Percentiles rank a stretch among this genome's conserved stretches.
Conservation (phyloP, 495 filamentous ascomycete genomes). For the Parmelia sp. region DNA sequence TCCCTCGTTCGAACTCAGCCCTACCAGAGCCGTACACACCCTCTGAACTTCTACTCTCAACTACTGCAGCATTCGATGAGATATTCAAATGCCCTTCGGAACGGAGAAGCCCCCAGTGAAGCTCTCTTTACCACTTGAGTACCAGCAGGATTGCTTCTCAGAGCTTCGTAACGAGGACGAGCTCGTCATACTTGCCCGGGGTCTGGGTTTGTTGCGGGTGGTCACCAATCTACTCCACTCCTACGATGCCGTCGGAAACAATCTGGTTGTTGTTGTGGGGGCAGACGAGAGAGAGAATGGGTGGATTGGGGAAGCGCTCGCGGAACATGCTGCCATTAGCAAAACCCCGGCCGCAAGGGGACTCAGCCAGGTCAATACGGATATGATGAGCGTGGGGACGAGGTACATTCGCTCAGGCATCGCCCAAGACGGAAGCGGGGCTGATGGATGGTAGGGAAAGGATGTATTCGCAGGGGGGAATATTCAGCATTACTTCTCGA, state of each 20-base stretch:
- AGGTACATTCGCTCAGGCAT: constrained; percentile 34
- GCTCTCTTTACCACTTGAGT: constrained; percentile 79
- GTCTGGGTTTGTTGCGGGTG: constrained; percentile 82
- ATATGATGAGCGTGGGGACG: constrained; percentile 76
- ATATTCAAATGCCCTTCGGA: constrained; percentile 50
- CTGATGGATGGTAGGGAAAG: constrained; percentile 53
- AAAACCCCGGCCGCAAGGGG: constrained; percentile 70
- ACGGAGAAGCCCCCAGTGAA: constrained; percentile 67
- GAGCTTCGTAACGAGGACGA: constrained; percentile 62
- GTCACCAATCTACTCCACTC: constrained; percentile 92
- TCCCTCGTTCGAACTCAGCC: too few species aligned
- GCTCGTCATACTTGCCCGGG: constrained; percentile 82
- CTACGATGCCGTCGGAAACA: constrained; percentile 92
- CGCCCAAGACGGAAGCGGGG: not conserved
- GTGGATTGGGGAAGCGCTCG: constrained; percentile 87
- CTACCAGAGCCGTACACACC: too few species aligned
- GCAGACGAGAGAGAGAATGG: constrained; percentile 90
- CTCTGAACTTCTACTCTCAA: not conserved
- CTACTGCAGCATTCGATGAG: constrained; percentile 10
- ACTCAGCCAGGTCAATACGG: constrained; percentile 87
- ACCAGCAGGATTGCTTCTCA: constrained; percentile 31
- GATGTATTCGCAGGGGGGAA: constrained; percentile 80
- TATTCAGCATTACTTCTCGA: constrained; percentile 93
- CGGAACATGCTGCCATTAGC: constrained; percentile 87
- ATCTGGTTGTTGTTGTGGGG: constrained; percentile 81